Percentiles rank a stretch among this genome's conserved stretches.
Conservation (phyloP, 2,329 filamentous ascomycete genomes). For the Neopestalotiopsis clavispora region DNA sequence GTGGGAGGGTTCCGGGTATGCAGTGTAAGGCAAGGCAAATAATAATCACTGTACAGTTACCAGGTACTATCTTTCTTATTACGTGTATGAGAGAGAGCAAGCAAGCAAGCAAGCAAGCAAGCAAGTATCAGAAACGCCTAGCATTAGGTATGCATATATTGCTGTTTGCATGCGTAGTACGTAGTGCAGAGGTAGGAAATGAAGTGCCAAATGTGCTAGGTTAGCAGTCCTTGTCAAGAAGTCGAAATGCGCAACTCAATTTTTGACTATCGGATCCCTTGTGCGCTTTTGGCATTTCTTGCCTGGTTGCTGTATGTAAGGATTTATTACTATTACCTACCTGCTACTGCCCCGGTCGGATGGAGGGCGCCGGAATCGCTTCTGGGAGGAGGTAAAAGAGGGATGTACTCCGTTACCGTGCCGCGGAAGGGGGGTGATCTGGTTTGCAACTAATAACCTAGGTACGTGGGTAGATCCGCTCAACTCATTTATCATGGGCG, state of each 20-base stretch:
- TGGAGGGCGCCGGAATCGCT: background rate
- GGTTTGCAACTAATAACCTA: too few relatives aligned
- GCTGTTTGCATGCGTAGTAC: too few relatives aligned
- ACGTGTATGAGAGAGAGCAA: background rate
- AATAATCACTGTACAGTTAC: background rate
- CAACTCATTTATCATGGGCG: too few relatives aligned
- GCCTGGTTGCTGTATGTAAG: too few relatives aligned
- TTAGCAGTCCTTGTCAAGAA: too few relatives aligned
- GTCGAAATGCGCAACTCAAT: background rate
- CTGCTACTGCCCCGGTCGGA: background rate
- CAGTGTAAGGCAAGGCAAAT: background rate
- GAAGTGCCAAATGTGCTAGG: too few relatives aligned
- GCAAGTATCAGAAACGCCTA: too few relatives aligned
- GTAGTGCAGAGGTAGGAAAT: too few relatives aligned
- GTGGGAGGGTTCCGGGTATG: slow-evolving; percentile 1
- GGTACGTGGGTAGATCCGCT: background rate
- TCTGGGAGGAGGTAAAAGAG: background rate
- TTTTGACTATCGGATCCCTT: background rate
- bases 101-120: too few relatives aligned
- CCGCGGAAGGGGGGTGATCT: too few relatives aligned
- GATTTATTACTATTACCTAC: background rate
- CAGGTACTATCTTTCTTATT: background rate
- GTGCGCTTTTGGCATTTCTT: background rate
- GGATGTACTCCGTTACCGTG: background rate
- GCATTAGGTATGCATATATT: background rate